Conservation (phyloP, 305 asterid genomes). For the Petunia hybrid region DNA sequence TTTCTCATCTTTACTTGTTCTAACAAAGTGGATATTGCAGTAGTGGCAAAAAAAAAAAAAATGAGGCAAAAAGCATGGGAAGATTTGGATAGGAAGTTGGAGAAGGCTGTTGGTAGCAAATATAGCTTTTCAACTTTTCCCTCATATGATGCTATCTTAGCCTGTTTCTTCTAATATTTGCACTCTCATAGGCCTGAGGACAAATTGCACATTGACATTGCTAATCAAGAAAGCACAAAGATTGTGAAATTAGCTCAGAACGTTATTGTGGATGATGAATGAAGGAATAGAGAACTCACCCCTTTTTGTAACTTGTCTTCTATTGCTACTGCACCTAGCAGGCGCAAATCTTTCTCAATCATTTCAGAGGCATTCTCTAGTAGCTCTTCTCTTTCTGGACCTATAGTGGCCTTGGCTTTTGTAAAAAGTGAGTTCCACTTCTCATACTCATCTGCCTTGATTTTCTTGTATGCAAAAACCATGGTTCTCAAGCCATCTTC, state of each 20-base stretch:
- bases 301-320: constrained; percentile 81
- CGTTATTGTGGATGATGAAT: not conserved
- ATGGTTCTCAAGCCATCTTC: constrained; percentile 80
- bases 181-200: not conserved
- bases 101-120: constrained; percentile 7
- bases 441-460: constrained; percentile 53
- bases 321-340: constrained; percentile 84
- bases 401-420: constrained; percentile 53
- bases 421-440: constrained; percentile 48
- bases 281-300: constrained; percentile 41
- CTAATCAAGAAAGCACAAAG: not conserved
- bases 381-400: constrained; percentile 64
- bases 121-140: not conserved
- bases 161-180: not conserved
- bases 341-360: constrained; percentile 70
- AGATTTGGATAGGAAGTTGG: not conserved
- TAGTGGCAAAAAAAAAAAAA: not conserved
- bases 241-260: not conserved
- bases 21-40: no score
- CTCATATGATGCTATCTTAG: constrained; percentile 8
- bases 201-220: not conserved
- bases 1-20: not conserved
- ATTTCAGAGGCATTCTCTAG: constrained; percentile 64
- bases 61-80: not conserved
- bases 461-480: constrained; percentile 62